These are phyloP conservation scores for Elongisporangium undulatum DNA, from an alignment of 352 stramenopile species.

Conservation along the genomic window DNA sequence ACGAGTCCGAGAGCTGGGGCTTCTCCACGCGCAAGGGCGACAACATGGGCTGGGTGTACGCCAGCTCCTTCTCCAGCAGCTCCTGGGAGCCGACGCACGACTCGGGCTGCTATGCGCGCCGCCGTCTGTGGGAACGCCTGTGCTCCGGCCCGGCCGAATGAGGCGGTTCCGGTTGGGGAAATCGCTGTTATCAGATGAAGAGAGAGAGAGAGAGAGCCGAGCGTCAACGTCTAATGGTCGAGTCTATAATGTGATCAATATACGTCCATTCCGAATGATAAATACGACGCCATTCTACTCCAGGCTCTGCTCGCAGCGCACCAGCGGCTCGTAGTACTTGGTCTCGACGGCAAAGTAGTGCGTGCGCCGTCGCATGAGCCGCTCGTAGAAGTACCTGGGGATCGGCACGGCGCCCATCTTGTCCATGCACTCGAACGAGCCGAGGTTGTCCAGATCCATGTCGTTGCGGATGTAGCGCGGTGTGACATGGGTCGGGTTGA, in stretches of 20 bases:
- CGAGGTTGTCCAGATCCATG: conserved; percentile 16
- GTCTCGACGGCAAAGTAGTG: conserved; percentile 46
- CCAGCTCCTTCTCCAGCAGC: conserved; percentile 32
- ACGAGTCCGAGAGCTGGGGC: conserved; percentile 54
- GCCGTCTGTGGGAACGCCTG: conserved; percentile 49
- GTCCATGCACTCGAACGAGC: conserved; percentile 47
- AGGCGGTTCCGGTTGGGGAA: too few species aligned
- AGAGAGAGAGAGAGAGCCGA: too few species aligned
- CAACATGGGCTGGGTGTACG: conserved; percentile 69
- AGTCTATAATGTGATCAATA: background rate
- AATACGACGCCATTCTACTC: background rate
- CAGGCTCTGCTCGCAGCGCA: background rate
- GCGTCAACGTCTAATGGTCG: background rate
- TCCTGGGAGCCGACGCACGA: conserved; percentile 5
- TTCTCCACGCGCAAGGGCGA: conserved; percentile 66
- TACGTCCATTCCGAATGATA: background rate
- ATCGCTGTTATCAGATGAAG: background rate
- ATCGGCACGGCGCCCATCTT: conserved; percentile 26
- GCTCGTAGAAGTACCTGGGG: conserved; percentile 29
- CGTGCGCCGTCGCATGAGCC: conserved; percentile 29
- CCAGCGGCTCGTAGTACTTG: conserved; percentile 31
- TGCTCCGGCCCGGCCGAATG: background rate
- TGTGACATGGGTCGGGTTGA: conserved; percentile 34
- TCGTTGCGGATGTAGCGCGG: conserved; percentile 17
- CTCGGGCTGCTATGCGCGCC: conserved; percentile 35